These are phyloP conservation scores for Sporothrix sp. DNA, from an alignment of 2,329 filamentous ascomycete species.

Conservation along the genomic window DNA sequence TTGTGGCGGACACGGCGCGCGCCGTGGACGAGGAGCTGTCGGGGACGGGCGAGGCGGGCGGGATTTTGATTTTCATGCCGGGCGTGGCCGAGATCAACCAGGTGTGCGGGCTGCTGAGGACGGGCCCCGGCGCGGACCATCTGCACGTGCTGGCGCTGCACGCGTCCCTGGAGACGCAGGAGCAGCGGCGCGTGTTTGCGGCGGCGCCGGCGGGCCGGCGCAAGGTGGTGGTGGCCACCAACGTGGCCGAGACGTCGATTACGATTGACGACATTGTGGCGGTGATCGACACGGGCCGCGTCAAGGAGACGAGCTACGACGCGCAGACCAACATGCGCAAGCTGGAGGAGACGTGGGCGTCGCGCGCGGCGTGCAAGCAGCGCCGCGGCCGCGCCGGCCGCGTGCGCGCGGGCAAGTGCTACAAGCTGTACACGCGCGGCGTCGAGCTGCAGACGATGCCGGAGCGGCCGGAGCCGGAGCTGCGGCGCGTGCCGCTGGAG, in stretches of 20 bases:
- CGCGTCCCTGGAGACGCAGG: slow-evolving; percentile 77
- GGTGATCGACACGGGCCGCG: slow-evolving; percentile 88
- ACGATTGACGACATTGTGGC: slow-evolving; percentile 96
- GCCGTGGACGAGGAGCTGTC: slow-evolving; percentile 70
- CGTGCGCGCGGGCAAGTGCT: slow-evolving; percentile 84
- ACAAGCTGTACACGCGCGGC: slow-evolving; percentile 85
- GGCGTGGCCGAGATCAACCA: slow-evolving; percentile 87
- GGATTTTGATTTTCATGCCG: slow-evolving; percentile 90
- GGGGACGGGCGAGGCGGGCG: slow-evolving; percentile 58
- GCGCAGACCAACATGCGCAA: slow-evolving; percentile 87
- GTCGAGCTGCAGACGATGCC: slow-evolving; percentile 73
- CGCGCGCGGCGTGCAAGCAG: slow-evolving; percentile 87
- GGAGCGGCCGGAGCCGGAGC: slow-evolving; percentile 84
- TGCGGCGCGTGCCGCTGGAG: slow-evolving; percentile 83
- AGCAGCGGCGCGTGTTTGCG: slow-evolving; percentile 81
- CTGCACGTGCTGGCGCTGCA: slow-evolving; percentile 81
- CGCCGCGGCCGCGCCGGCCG: slow-evolving; percentile 85
- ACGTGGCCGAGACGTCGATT: slow-evolving; percentile 96
- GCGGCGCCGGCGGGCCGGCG: slow-evolving; percentile 67
- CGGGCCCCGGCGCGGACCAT: slow-evolving; percentile 29
- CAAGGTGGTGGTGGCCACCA: slow-evolving; percentile 90
- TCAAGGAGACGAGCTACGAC: slow-evolving; percentile 95
- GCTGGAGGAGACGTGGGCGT: slow-evolving; percentile 91
- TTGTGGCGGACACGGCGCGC: slow-evolving; percentile 70
- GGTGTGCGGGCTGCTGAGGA: slow-evolving; percentile 58